These are phyloP conservation scores for Phialophora expanda DNA, from an alignment of 2,329 filamentous ascomycete species.

Conservation along the genomic window DNA sequence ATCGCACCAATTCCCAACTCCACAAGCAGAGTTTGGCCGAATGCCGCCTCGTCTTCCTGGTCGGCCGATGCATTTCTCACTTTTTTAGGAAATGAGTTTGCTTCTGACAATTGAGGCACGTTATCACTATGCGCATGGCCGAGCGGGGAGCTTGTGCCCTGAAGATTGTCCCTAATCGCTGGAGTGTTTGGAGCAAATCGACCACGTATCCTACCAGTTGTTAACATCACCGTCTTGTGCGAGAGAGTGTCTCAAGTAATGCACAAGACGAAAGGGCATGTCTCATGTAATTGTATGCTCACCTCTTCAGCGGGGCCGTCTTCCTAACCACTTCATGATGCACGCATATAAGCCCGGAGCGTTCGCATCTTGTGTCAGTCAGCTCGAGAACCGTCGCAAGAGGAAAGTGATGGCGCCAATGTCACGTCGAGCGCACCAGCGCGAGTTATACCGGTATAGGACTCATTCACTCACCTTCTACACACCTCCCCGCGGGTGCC, in stretches of 20 bases:
- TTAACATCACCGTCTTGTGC: background rate
- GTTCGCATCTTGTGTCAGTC: slow-evolving; percentile 18
- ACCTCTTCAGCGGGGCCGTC: slow-evolving; percentile 13
- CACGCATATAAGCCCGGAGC: slow-evolving; percentile 15
- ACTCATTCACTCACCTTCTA: slow-evolving; percentile 28
- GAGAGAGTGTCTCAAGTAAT: background rate
- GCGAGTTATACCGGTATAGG: background rate
- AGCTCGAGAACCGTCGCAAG: background rate
- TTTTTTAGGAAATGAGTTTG: background rate
- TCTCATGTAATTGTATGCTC: background rate
- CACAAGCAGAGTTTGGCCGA: slow-evolving; percentile 17
- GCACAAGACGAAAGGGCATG: background rate
- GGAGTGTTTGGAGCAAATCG: background rate
- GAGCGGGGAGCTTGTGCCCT: background rate
- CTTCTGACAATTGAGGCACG: background rate
- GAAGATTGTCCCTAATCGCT: background rate
- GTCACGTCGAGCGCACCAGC: no score
- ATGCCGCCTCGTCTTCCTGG: background rate
- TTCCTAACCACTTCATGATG: slow-evolving; percentile 21
- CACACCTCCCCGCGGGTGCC: slow-evolving; percentile 17
- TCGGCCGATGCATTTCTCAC: background rate
- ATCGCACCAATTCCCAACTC: background rate
- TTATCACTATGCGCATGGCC: background rate
- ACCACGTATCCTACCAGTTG: background rate
- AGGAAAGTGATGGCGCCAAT: background rate